Percentiles rank a stretch among this genome's conserved stretches.
These are phyloP conservation scores for Lactuca sativa DNA, from an alignment of 129 eudicot species.

Conservation along the genomic window DNA sequence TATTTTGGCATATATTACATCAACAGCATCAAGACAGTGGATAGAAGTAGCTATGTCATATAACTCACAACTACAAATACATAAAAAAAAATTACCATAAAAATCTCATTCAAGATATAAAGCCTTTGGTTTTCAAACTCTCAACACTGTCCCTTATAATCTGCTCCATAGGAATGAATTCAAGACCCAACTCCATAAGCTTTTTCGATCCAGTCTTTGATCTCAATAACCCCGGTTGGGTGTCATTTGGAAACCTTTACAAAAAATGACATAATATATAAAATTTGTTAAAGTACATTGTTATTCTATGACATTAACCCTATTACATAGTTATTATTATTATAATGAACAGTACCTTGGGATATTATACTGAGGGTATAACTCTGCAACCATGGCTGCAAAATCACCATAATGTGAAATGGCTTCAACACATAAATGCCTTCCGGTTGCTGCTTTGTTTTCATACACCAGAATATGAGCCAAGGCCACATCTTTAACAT, in stretches of 20 bases:
- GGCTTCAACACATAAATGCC: conserved; percentile 86
- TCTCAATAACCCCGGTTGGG: conserved; percentile 79
- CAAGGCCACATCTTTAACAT: conserved; percentile 88
- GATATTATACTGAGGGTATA: conserved; percentile 76
- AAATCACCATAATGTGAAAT: conserved; percentile 78
- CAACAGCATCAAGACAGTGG: background rate
- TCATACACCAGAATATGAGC: conserved; percentile 92
- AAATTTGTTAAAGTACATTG: background rate
- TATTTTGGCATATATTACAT: background rate
- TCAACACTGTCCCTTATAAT: conserved; percentile 79
- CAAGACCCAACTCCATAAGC: conserved; percentile 76
- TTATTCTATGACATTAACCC: background rate
- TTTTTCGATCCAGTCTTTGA: conserved; percentile 62
- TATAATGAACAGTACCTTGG: conserved; percentile 53
- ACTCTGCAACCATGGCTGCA: conserved; percentile 87
- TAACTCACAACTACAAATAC: background rate
- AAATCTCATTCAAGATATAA: conserved; percentile 42
- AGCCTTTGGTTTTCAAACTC: conserved; percentile 80
- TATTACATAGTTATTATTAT: background rate
- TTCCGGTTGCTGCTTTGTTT: conserved; percentile 68
- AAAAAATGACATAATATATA: background rate
- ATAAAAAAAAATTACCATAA: background rate
- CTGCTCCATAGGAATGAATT: conserved; percentile 69
- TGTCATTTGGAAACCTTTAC: conserved; percentile 72
- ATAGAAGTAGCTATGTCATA: background rate